A percentile compares a stretch with the other conserved stretches of the same genome.
Conservation (phyloP, 352 stramenopile genomes). For the Saprolegnia parasitica region DNA sequence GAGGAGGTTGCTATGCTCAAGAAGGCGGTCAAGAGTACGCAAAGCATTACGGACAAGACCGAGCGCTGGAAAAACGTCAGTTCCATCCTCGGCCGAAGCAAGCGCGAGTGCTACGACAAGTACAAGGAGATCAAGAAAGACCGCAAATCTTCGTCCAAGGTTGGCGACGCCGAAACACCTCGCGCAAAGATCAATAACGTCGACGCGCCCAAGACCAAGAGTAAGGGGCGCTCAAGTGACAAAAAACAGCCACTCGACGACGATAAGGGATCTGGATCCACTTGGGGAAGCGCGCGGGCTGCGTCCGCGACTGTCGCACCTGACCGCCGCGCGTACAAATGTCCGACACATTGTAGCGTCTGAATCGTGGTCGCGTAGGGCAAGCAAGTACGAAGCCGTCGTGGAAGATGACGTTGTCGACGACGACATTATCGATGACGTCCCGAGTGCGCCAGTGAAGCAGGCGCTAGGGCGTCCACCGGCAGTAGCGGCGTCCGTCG, state of each 20-base stretch:
- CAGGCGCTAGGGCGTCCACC: neutral
- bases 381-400: conserved; percentile 17
- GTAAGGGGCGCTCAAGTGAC: neutral
- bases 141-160: conserved; percentile 34
- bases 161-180: neutral
- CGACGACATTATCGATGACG: conserved; percentile 33
- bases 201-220: neutral
- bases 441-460: conserved; percentile 12
- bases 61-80: conserved; percentile 66
- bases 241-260: neutral
- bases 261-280: conserved; percentile 33
- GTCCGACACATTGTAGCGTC: neutral
- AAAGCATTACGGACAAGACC: conserved; percentile 55
- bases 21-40: conserved; percentile 71
- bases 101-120: conserved; percentile 80
- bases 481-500: neutral
- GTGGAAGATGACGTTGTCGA: conserved; percentile 56
- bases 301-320: neutral
- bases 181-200: neutral
- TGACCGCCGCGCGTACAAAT: neutral
- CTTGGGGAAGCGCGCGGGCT: neutral
- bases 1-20: conserved; percentile 53
- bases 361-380: neutral
- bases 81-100: conserved; percentile 43
- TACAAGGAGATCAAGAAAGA: conserved; percentile 79